Evolutionary conservation across 257 asterid genomes (phyloP).

Genomic region (Linderniella brevidens): DNA sequence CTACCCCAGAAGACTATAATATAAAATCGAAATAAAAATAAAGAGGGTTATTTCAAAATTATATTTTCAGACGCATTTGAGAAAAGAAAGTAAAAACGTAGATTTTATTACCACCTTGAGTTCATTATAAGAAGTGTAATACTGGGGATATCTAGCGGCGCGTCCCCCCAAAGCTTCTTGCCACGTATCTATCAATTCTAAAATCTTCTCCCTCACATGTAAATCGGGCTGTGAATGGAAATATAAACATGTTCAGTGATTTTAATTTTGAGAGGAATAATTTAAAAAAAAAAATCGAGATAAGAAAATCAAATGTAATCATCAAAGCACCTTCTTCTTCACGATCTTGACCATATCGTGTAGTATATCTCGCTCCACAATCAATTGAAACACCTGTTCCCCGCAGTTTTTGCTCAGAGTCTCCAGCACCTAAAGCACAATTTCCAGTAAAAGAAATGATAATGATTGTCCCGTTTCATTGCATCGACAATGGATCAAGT

Average conservation of each 20-base stretch:
- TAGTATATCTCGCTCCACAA: slow-evolving; percentile 78
- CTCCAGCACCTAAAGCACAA: slow-evolving; percentile 67
- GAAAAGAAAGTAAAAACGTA: too few species aligned
- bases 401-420: slow-evolving; percentile 95
- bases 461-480: too few species aligned
- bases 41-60: neutral
- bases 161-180: slow-evolving; percentile 94
- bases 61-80: neutral
- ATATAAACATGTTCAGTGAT: too few species aligned
- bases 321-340: slow-evolving; percentile 77
- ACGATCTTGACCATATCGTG: slow-evolving; percentile 94
- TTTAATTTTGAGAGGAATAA: neutral
- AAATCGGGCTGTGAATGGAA: slow-evolving; percentile 81
- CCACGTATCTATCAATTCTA: slow-evolving; percentile 78
- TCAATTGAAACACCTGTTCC: slow-evolving; percentile 73
- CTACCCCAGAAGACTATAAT: slow-evolving; percentile 47
- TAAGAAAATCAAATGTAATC: too few species aligned
- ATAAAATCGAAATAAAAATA: neutral
- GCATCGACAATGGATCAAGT: neutral
- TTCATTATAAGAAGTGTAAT: slow-evolving; percentile 77
- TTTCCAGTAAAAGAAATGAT: too few species aligned
- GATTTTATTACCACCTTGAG: slow-evolving; percentile 51
- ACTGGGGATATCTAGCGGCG: slow-evolving; percentile 76
- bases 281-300: slow-evolving; percentile 3
- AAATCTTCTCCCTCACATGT: slow-evolving; percentile 88